Percentiles rank a stretch among this genome's conserved stretches.
phyloP scores from a whole-genome alignment of 1,284 basidiomycete genomes.

The Pseudozyma tsukubaensis region DNA sequence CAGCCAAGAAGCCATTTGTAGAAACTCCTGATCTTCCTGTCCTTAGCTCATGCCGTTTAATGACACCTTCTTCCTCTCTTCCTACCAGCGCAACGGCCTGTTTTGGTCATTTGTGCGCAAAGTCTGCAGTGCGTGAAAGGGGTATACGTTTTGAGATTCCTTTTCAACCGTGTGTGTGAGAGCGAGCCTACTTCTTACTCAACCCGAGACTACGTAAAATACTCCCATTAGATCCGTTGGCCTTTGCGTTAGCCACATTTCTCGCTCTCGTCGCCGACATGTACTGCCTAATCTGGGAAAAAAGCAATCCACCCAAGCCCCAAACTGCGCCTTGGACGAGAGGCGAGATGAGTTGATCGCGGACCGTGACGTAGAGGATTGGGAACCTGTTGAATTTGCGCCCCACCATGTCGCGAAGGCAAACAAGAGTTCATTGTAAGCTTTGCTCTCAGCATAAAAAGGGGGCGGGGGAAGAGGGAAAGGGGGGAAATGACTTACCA shows the following conservation, averaged over 20 bases:
- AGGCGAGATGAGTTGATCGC: slow-evolving; percentile 61
- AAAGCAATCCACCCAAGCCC: slow-evolving; percentile 52
- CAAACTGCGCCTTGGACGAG: slow-evolving; percentile 59
- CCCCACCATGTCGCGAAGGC: not conserved
- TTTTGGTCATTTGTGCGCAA: not conserved
- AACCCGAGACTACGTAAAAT: slow-evolving; percentile 25
- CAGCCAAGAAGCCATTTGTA: slow-evolving; percentile 13
- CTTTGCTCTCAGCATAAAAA: not conserved
- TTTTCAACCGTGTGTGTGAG: not conserved
- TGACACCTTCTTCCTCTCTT: no score
- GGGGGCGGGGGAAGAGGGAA: not conserved
- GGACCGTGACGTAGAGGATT: slow-evolving; percentile 56
- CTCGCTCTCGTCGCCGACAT: slow-evolving; percentile 11
- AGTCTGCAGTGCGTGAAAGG: slow-evolving; percentile 4
- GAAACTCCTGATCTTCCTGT: not conserved
- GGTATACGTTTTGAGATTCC: slow-evolving; percentile 11
- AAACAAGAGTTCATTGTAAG: not conserved
- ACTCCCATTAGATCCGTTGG: not conserved
- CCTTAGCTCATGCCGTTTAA: no score
- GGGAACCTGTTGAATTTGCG: slow-evolving; percentile 40
- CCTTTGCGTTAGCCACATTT: not conserved
- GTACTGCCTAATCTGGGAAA: slow-evolving; percentile 43
- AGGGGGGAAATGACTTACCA: slow-evolving; percentile 43
- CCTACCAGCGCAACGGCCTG: no score
- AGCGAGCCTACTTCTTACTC: slow-evolving; percentile 11